phyloP scores from a whole-genome alignment of 164 flowering plant genomes.

The Piper longum region DNA sequence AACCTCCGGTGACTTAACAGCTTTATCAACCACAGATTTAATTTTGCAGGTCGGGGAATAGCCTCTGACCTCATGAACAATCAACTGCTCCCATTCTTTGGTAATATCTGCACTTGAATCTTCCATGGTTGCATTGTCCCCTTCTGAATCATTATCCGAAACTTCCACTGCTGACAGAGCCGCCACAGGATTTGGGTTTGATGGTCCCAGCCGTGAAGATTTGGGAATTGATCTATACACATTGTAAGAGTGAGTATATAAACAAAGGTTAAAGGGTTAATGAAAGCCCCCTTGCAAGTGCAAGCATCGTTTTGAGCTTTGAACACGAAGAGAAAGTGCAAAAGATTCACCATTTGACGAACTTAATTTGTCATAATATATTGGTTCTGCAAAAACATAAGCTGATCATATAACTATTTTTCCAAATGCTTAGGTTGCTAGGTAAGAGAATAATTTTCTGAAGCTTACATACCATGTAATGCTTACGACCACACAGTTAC shows the following conservation, averaged over 20 bases:
- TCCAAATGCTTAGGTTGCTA: too few species aligned
- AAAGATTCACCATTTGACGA: too few species aligned
- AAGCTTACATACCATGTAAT: too few species aligned
- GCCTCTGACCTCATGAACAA: conserved; percentile 35
- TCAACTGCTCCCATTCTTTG: conserved; percentile 74
- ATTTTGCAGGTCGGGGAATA: conserved; percentile 25
- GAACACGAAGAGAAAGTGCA: too few species aligned
- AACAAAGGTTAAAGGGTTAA: not conserved
- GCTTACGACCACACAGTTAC: too few species aligned
- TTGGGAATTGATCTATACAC: conserved; percentile 1
- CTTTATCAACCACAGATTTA: conserved; percentile 17
- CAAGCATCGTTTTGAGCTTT: too few species aligned
- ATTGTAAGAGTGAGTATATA: not conserved
- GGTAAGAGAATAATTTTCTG: too few species aligned
- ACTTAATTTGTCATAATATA: too few species aligned
- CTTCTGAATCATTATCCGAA: conserved; percentile 15
- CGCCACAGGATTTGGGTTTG: conserved; percentile 7
- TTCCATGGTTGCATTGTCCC: not conserved
- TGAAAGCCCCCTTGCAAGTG: too few species aligned
- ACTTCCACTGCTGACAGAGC: conserved; percentile 9
- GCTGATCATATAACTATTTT: too few species aligned
- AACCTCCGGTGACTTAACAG: conserved; percentile 17
- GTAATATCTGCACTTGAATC: conserved; percentile 15
- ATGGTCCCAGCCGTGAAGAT: conserved; percentile 10
- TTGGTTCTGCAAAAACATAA: too few species aligned